Evolutionary conservation across 2,329 filamentous ascomycete species (phyloP).

Genomic region (Verticillium dahliae): DNA sequence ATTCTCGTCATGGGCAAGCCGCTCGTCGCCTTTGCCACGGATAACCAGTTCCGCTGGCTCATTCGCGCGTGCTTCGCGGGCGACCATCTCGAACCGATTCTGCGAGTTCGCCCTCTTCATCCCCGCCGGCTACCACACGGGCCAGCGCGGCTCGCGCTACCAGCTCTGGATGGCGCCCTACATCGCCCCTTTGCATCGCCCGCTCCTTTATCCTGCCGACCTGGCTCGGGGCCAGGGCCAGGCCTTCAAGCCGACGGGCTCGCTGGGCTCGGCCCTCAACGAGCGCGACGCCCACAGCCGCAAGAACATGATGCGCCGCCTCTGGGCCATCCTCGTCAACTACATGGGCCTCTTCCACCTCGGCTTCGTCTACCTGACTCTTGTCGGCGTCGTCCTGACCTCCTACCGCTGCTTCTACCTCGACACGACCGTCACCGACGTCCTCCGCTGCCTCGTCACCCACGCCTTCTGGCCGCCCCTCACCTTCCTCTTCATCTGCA

Average conservation of each 20-base stretch:
- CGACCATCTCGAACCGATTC: slow-evolving; percentile 43
- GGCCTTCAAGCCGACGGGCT: slow-evolving; percentile 56
- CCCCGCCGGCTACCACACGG: slow-evolving; percentile 52
- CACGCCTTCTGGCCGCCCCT: slow-evolving; percentile 58
- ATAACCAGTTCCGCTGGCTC: slow-evolving; percentile 50
- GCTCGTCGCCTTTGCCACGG: slow-evolving; percentile 47
- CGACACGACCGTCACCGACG: slow-evolving; percentile 14
- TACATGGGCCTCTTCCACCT: slow-evolving; percentile 51
- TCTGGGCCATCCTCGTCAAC: slow-evolving; percentile 48
- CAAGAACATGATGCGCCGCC: slow-evolving; percentile 44
- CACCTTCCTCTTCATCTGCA: slow-evolving; percentile 48
- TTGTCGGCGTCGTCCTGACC: slow-evolving; percentile 41
- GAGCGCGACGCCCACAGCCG: slow-evolving; percentile 48
- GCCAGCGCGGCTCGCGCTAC: slow-evolving; percentile 47
- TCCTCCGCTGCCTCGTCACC: slow-evolving; percentile 47
- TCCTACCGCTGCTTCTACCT: slow-evolving; percentile 42
- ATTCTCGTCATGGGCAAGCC: slow-evolving; percentile 50
- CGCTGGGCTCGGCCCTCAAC: slow-evolving; percentile 46
- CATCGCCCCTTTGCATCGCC: slow-evolving; percentile 48
- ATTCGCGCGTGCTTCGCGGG: slow-evolving; percentile 47
- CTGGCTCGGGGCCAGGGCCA: slow-evolving; percentile 54
- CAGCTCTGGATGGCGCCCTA: slow-evolving; percentile 60
- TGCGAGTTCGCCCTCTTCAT: slow-evolving; percentile 53
- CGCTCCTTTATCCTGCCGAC: slow-evolving; percentile 50
- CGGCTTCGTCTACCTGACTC: slow-evolving; percentile 44